phyloP scores from a whole-genome alignment of 768 basidiomycete genomes.

The Kwoniella pini region DNA sequence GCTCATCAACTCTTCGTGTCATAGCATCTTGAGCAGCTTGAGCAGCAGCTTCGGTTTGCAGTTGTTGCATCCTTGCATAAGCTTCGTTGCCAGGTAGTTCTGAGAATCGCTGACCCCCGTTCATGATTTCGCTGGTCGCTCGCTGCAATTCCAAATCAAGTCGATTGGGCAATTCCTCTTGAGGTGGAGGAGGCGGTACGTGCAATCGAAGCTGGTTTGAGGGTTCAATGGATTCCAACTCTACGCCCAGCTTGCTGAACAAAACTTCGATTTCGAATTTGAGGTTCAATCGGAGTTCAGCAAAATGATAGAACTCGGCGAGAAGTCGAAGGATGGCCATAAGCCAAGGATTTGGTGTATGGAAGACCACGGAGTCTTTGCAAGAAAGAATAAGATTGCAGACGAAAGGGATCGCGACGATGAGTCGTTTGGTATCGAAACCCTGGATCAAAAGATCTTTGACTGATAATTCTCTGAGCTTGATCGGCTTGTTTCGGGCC shows the following conservation, averaged over 20 bases:
- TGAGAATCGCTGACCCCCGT: constrained; percentile 32
- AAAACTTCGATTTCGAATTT: constrained; percentile 99
- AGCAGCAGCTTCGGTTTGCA: constrained; percentile 68
- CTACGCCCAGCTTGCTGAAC: constrained; percentile 86
- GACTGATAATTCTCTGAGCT: constrained; percentile 88
- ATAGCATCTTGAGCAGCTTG: constrained; percentile 53
- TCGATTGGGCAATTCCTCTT: constrained; percentile 65
- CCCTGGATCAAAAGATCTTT: constrained; percentile 97
- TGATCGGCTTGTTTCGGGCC: constrained; percentile 88
- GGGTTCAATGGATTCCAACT: constrained; percentile 79
- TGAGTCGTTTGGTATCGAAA: constrained; percentile 83
- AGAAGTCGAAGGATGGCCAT: constrained; percentile 91
- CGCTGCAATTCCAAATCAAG: constrained; percentile 79
- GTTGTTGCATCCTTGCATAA: constrained; percentile 58
- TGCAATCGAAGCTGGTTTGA: constrained; percentile 69
- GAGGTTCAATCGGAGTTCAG: constrained; percentile 90
- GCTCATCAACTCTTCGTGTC: constrained; percentile 53
- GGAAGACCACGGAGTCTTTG: constrained; percentile 86
- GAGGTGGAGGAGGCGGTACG: constrained; percentile 51
- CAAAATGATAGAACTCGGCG: constrained; percentile 94
- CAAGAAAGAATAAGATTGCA: constrained; percentile 95
- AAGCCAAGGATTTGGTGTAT: constrained; percentile 95
- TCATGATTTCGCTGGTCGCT: constrained; percentile 59
- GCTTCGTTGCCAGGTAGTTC: constrained; percentile 39
- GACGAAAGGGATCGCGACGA: constrained; percentile 95